A percentile compares a stretch with the other conserved stretches of the same genome.
Conservation (phyloP, 306 rosid species). For the Gastrolobium villosum region DNA sequence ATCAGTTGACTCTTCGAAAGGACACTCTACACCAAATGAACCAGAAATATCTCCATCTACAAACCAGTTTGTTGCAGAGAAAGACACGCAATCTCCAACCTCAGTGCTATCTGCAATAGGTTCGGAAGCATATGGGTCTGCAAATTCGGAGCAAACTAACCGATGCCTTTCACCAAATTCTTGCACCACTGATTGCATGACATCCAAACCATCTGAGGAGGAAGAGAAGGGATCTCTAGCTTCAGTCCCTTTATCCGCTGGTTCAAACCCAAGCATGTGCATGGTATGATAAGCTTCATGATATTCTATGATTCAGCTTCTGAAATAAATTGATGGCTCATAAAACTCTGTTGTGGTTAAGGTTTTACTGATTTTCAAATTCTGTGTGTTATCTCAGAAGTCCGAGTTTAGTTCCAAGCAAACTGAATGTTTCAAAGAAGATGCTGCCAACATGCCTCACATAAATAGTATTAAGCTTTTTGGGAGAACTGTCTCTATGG, state of each 20-base stretch:
- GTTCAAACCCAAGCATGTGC: slow-evolving; percentile 46
- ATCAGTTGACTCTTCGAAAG: slow-evolving; percentile 57
- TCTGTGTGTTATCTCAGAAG: slow-evolving; percentile 62
- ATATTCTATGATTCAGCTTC: slow-evolving; percentile 32
- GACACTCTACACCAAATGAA: slow-evolving; percentile 50
- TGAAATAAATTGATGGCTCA: slow-evolving; percentile 12
- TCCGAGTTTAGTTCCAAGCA: slow-evolving; percentile 57
- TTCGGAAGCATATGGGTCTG: slow-evolving; percentile 69
- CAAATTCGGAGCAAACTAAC: slow-evolving; percentile 65
- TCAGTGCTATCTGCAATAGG: slow-evolving; percentile 69
- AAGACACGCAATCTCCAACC: slow-evolving; percentile 76
- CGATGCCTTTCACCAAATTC: slow-evolving; percentile 75
- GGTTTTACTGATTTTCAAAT: slow-evolving; percentile 30
- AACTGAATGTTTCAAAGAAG: slow-evolving; percentile 43
- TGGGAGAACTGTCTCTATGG: slow-evolving; percentile 74
- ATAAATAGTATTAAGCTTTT: slow-evolving; percentile 76
- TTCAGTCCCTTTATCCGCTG: slow-evolving; percentile 43
- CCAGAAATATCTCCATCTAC: slow-evolving; percentile 71
- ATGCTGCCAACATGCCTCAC: slow-evolving; percentile 34
- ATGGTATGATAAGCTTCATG: slow-evolving; percentile 60
- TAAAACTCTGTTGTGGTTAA: neutral
- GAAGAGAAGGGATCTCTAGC: slow-evolving; percentile 59
- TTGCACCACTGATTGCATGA: slow-evolving; percentile 64
- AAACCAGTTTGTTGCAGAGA: slow-evolving; percentile 57
- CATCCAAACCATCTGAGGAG: slow-evolving; percentile 58